These are phyloP conservation scores for barley (Hordeum vulgare) DNA, from an alignment of 176 grass and related monocot genomes.

Conservation along the genomic window DNA sequence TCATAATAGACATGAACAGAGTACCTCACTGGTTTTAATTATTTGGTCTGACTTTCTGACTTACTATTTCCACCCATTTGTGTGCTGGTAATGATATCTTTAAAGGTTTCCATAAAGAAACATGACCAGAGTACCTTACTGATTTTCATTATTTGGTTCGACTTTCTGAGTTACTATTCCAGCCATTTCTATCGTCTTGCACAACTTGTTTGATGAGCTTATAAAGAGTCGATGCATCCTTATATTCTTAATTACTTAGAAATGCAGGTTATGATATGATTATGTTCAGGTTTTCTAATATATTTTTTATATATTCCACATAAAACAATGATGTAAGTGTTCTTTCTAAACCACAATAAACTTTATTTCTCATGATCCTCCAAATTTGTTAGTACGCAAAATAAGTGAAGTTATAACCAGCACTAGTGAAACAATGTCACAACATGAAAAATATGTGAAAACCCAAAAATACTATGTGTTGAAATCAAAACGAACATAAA, in stretches of 20 bases:
- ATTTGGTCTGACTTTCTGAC: not conserved
- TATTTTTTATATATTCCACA: not conserved
- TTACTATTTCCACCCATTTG: not conserved
- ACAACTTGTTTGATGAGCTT: not conserved
- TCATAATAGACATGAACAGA: not conserved
- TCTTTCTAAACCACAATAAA: not conserved
- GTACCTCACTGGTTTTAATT: not conserved
- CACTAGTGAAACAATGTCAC: too few relatives aligned
- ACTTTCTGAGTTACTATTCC: too few relatives aligned
- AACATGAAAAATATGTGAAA: too few relatives aligned
- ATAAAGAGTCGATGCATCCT: not conserved
- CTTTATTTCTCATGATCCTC: too few relatives aligned
- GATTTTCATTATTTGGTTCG: too few relatives aligned
- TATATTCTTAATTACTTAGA: not conserved
- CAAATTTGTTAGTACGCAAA: not conserved
- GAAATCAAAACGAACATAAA: too few relatives aligned
- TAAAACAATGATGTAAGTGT: not conserved
- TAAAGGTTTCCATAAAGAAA: too few relatives aligned
- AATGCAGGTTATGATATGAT: not conserved
- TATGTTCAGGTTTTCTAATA: not conserved
- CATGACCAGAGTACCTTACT: too few relatives aligned
- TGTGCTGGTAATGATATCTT: too few relatives aligned
- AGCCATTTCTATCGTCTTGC: not conserved
- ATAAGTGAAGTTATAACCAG: too few relatives aligned
- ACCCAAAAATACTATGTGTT: too few relatives aligned